Base-by-base conservation (phyloP, 1,139 yeast genomes). In the Maudiozyma humilis region DNA sequence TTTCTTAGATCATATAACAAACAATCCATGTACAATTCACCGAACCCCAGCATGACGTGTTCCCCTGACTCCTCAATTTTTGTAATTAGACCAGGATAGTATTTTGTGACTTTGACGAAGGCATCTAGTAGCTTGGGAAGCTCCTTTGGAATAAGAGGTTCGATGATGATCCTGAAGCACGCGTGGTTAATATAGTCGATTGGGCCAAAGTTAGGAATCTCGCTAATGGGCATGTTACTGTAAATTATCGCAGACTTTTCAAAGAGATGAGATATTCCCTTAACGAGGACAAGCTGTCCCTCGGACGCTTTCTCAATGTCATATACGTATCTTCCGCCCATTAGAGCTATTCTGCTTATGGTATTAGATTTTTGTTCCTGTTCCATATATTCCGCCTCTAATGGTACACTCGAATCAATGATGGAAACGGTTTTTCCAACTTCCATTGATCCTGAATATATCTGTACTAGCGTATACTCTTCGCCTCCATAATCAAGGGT, bases 61-160 rank as follows among this genome's bases (percentile, higher is more conserved):
- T 89, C 97, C 1, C 97, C 96, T 45, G 89, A 82, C 52, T 85
- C 95, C 60, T 87, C 96, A 1, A 84, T 89, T 50, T 74, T 78
- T 6, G 86, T 68, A 25, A 72, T 71, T 32, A 80, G 70, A 5
- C 89, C 79, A 13, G 84, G 72, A 56, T 85, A 89, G 1, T 82
- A 68, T 51, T 75, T 78, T 51, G 75, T 75, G 20, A 83, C 68
- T 46, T 71, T 75, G 48, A 83, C 70, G 41, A 91, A 66, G 0
- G 89, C 88, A 16, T 76, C 81, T 14, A 82, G 67, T 57, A 89
- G 69, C 48, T 75, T 74, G 0, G 95, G 93, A 19, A 85, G 66
- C 45, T 89, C 95, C 0, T 86, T 73, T 0, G 96, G 96, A 31
- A 74, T 71, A 17, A 74, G 71, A 0, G 97, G 95, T 54, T 88